phyloP scores from a whole-genome alignment of 805 yeast species.

The Monosporozyma aerobia region DNA sequence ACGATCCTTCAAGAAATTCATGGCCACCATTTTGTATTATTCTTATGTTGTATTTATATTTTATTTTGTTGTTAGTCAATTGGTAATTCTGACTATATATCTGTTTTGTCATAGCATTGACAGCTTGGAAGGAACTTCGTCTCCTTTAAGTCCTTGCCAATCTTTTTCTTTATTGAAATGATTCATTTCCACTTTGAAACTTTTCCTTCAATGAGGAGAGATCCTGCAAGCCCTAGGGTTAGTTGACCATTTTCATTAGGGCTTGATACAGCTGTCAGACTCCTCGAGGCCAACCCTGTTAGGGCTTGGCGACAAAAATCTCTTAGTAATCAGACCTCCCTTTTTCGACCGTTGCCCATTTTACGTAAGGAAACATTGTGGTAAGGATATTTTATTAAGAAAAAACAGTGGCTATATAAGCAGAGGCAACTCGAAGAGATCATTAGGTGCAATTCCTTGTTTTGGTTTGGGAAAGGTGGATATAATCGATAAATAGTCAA shows the following conservation, averaged over 20 bases:
- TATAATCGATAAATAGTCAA: background rate
- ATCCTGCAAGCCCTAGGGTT: background rate
- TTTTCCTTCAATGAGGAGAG: background rate
- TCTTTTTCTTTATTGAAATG: too few species aligned
- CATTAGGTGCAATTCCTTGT: too few species aligned
- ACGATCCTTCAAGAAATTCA: conserved; percentile 52
- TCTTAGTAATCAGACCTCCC: background rate
- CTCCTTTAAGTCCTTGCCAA: background rate
- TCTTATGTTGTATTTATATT: too few species aligned
- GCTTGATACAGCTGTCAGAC: too few species aligned
- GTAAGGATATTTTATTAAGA: too few species aligned
- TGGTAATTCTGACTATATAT: too few species aligned
- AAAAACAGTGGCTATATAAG: too few species aligned
- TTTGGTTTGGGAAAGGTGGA: too few species aligned
- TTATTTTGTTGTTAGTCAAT: too few species aligned
- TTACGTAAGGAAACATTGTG: too few species aligned
- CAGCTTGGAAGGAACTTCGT: background rate
- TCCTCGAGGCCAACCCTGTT: background rate
- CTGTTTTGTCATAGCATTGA: too few species aligned
- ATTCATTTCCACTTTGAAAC: background rate
- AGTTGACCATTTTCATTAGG: background rate
- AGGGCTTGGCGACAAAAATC: background rate
- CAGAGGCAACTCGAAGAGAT: too few species aligned
- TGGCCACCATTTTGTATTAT: conserved; percentile 10
- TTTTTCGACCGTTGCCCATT: background rate